A percentile compares a stretch with the other conserved stretches of the same genome.
Conservation (phyloP, 1,284 basidiomycete species). For the Neotropicomus parvogracilis region DNA sequence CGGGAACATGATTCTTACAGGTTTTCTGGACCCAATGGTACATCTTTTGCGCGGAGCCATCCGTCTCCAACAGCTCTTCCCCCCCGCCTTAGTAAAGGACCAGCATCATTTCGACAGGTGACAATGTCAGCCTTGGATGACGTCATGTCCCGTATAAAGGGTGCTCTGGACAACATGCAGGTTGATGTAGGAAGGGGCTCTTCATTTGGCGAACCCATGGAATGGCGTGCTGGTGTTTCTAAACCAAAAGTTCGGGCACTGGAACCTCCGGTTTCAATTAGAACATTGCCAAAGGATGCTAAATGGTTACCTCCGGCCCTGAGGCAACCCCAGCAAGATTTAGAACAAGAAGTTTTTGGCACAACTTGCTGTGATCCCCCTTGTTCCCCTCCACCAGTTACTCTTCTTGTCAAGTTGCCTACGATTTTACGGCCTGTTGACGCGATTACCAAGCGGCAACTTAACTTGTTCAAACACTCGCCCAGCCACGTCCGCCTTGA, state of each 20-base stretch:
- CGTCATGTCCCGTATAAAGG: constrained; percentile 85
- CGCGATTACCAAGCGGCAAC: constrained; percentile 45
- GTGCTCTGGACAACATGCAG: constrained; percentile 74
- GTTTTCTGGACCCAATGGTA: constrained; percentile 20
- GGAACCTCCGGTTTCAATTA: constrained; percentile 13
- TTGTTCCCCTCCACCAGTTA: constrained; percentile 48
- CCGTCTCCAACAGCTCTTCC: constrained; percentile 14
- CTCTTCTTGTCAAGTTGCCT: constrained; percentile 58
- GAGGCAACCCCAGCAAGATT: constrained; percentile 36
- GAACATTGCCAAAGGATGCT: constrained; percentile 21
- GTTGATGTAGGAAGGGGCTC: constrained; percentile 29
- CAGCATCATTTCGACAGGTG: constrained; percentile 55
- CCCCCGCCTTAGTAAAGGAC: constrained; percentile 31
- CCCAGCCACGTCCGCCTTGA: constrained; percentile 54
- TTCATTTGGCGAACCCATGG: constrained; percentile 20
- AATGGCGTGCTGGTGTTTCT: constrained; percentile 17
- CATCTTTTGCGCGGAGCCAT: constrained; percentile 18
- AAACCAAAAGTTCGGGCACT: constrained; percentile 18
- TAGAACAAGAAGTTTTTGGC: constrained; percentile 47
- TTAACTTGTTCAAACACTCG: constrained; percentile 40
- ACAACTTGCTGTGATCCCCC: constrained; percentile 52
- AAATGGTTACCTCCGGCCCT: constrained; percentile 60
- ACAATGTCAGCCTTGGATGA: constrained; percentile 78
- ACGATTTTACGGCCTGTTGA: constrained; percentile 40
- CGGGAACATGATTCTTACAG: constrained; percentile 22